Base-by-base conservation (phyloP, 805 yeast genomes). In the Kodamaea lidongshanica region DNA sequence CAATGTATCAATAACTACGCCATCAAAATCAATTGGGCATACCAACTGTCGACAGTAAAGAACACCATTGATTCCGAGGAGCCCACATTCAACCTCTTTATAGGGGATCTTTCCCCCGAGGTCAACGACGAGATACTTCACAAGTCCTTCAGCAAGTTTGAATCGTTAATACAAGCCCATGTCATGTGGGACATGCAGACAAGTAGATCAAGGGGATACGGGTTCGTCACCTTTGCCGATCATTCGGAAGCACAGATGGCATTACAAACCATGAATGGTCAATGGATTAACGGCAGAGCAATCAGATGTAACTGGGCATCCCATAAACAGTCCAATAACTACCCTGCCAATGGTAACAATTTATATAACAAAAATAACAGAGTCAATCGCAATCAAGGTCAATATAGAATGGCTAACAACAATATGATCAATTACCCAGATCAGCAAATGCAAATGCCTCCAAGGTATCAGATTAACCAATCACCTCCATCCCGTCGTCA, bases 161-260 rank as follows among this genome's bases (percentile, higher is more conserved):
- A 65, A 11, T 70, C 86, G 1, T 61, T 82, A 45, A 61, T 74
- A 27, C 92, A 83, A 53, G 95, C 94, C 8, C 87, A 86, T 44
- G 95, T 86, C 18, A 87, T 86, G 95, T 86, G 96, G 95, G 95
- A 87, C 53, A 84, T 85, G 94, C 88, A 83, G 53, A 80, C 92
- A 15, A 92, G 94, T 24, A 69, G 95, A 50, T 84, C 94, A 3
- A 69, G 95, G 58, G 94, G 95, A 20, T 86, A 86, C 50, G 95
- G 96, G 2, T 86, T 87, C 55, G 92, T 85, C 8, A 78, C 89
- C 1, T 87, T 87, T 47, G 54, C 62, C 16, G 72, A 69, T 15
- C 72, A 68, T 39, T 56, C 62, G 12, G 89, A 84, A 41, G 95
- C 95, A 2, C 85, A 80, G 45, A 55, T 53, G 30, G 94, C 94